These are phyloP conservation scores for Sphagnum magellanicum DNA, from an alignment of 228 moss, liverwort and hornwort species.

Conservation along the genomic window DNA sequence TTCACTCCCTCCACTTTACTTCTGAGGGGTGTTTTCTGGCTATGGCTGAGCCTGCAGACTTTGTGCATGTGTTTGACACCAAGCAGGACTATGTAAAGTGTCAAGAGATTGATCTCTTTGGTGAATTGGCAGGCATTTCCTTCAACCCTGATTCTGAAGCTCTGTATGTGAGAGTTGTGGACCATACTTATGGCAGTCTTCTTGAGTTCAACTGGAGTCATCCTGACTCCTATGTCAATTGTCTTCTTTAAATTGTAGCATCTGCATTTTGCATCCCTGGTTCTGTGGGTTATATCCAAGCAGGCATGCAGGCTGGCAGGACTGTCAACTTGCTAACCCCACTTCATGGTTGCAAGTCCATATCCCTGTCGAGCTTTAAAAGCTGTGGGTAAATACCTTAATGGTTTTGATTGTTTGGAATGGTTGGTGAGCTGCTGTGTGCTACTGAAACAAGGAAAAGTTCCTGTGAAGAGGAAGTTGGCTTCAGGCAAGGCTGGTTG, in stretches of 20 bases:
- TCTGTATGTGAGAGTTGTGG: slow-evolving; percentile 86
- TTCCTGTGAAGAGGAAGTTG: too few relatives aligned
- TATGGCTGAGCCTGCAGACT: slow-evolving; percentile 98
- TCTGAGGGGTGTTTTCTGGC: slow-evolving; percentile 91
- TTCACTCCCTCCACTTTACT: slow-evolving; percentile 87
- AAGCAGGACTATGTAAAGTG: slow-evolving; percentile 74
- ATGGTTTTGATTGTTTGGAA: too few relatives aligned
- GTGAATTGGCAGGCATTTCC: slow-evolving; percentile 94
- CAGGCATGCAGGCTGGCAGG: too few relatives aligned
- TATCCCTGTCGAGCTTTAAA: too few relatives aligned
- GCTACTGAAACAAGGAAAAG: too few relatives aligned
- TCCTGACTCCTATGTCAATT: slow-evolving; percentile 62
- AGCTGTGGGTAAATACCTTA: too few relatives aligned
- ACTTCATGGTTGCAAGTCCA: too few relatives aligned
- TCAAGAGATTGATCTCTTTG: slow-evolving; percentile 97
- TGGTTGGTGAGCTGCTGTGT: too few relatives aligned
- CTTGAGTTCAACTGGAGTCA: slow-evolving; percentile 86
- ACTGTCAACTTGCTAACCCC: too few relatives aligned
- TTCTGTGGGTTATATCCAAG: too few relatives aligned
- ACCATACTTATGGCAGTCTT: slow-evolving; percentile 95
- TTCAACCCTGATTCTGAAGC: slow-evolving; percentile 95
- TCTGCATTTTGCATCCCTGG: neutral
- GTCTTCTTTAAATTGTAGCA: slow-evolving; percentile 35
- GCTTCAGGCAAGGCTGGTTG: too few relatives aligned
- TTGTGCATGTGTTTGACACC: slow-evolving; percentile 94